A percentile compares a stretch with the other conserved stretches of the same genome.
These are phyloP conservation scores for Ottelia alismoides DNA, from an alignment of 106 monocot species.

Conservation along the genomic window DNA sequence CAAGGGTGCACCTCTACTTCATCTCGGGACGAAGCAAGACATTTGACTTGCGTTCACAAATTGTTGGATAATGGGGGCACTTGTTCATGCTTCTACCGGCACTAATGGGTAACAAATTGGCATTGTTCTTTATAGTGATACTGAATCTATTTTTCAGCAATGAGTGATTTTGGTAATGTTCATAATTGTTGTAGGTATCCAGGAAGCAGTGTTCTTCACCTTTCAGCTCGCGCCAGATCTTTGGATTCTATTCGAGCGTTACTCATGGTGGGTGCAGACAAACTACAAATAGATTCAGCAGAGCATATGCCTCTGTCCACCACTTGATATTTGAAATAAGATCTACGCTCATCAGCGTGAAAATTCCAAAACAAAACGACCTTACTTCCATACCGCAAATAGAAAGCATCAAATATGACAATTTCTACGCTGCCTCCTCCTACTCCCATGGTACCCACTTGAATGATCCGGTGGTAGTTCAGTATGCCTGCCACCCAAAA, in stretches of 20 bases:
- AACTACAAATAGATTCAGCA: constrained; percentile 68
- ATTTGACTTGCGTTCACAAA: constrained; percentile 42
- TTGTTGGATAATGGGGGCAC: constrained; percentile 78
- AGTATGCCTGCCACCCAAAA: too few relatives aligned
- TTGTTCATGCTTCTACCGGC: constrained; percentile 64
- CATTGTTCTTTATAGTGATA: background rate
- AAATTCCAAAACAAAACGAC: background rate
- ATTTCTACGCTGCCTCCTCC: background rate
- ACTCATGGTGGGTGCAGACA: constrained; percentile 93
- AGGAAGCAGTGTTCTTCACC: constrained; percentile 85
- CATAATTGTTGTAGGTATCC: constrained; percentile 33
- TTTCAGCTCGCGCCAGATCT: constrained; percentile 80
- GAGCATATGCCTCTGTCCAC: constrained; percentile 33
- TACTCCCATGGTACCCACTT: too few relatives aligned
- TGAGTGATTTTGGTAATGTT: background rate
- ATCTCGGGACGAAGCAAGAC: constrained; percentile 68
- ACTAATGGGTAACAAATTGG: constrained; percentile 38
- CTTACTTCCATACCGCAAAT: background rate
- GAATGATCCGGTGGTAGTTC: too few relatives aligned
- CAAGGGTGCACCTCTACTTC: constrained; percentile 74
- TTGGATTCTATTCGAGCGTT: constrained; percentile 76
- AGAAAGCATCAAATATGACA: background rate
- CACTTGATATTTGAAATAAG: background rate
- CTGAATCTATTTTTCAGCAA: background rate
- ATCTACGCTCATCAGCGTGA: background rate